These are phyloP conservation scores for Penicillium sp. DNA, from an alignment of 2,329 filamentous ascomycete genomes.

Conservation along the genomic window DNA sequence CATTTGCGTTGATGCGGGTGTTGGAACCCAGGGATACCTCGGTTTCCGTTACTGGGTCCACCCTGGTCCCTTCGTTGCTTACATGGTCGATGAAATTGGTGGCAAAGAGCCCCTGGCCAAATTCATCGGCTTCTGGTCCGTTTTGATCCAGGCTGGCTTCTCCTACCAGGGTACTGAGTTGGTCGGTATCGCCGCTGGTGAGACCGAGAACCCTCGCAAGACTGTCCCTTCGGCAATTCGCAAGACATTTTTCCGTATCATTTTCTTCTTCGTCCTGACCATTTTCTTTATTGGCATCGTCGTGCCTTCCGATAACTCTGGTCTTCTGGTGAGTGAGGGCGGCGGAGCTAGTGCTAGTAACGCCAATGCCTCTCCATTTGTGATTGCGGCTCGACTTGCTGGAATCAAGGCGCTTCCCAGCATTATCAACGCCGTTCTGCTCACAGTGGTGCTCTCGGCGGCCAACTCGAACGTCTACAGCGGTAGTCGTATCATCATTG, in stretches of 20 bases:
- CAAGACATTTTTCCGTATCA: conserved; percentile 73
- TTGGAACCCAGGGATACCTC: conserved; percentile 67
- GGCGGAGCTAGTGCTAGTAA: conserved; percentile 19
- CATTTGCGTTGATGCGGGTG: conserved; percentile 73
- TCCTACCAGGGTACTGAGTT: conserved; percentile 64
- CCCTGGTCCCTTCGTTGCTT: conserved; percentile 67
- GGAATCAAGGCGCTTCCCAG: conserved; percentile 35
- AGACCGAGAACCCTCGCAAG: conserved; percentile 70
- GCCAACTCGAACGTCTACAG: conserved; percentile 45
- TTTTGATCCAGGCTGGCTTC: conserved; percentile 46
- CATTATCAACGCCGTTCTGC: conserved; percentile 42
- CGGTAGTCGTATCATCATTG: conserved; percentile 67
- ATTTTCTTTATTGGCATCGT: conserved; percentile 69
- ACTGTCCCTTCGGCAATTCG: conserved; percentile 70
- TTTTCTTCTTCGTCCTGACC: conserved; percentile 53
- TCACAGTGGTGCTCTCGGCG: conserved; percentile 43
- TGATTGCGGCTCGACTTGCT: conserved; percentile 40
- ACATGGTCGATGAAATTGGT: conserved; percentile 55
- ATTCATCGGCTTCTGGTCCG: conserved; percentile 62
- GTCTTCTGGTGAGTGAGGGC: conserved; percentile 46
- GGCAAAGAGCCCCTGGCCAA: conserved; percentile 52
- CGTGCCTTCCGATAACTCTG: conserved; percentile 61
- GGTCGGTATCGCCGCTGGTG: conserved; percentile 73
- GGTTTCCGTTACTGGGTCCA: conserved; percentile 71
- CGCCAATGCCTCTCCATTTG: conserved; percentile 40